Conservation (phyloP, 192 early-diverging fungal species). For the Anaeromyces robustus region DNA sequence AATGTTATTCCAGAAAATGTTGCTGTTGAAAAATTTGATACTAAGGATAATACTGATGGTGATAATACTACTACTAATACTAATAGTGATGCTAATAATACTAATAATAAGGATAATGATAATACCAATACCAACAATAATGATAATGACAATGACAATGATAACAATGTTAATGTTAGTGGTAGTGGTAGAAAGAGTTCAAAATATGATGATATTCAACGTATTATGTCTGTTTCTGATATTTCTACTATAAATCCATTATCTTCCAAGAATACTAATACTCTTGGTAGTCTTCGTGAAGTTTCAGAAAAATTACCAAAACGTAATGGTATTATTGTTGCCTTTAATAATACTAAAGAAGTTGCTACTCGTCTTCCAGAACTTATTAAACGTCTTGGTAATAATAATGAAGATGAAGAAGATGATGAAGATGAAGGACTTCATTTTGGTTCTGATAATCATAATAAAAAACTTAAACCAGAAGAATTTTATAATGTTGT, state of each 20-base stretch:
- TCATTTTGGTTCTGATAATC: background rate
- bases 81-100: too few relatives aligned
- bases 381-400: background rate
- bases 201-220: background rate
- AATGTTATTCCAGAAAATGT: background rate
- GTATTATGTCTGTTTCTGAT: background rate
- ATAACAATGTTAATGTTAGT: too few relatives aligned
- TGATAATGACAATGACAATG: too few relatives aligned
- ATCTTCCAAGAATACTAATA: background rate
- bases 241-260: background rate
- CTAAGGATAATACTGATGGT: too few relatives aligned
- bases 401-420: too few relatives aligned
- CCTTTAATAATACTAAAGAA: background rate
- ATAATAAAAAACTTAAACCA: background rate
- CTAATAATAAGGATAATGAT: too few relatives aligned
- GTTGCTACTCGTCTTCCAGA: background rate
- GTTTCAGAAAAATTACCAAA: background rate
- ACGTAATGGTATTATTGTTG: background rate
- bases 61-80: too few relatives aligned
- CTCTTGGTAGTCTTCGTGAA: background rate
- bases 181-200: too few relatives aligned
- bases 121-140: too few relatives aligned
- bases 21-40: too few relatives aligned
- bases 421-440: background rate
- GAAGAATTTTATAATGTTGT: conserved; percentile 25